Base-by-base conservation (phyloP, 208 protist species). In the Strigomonas galati region DNA sequence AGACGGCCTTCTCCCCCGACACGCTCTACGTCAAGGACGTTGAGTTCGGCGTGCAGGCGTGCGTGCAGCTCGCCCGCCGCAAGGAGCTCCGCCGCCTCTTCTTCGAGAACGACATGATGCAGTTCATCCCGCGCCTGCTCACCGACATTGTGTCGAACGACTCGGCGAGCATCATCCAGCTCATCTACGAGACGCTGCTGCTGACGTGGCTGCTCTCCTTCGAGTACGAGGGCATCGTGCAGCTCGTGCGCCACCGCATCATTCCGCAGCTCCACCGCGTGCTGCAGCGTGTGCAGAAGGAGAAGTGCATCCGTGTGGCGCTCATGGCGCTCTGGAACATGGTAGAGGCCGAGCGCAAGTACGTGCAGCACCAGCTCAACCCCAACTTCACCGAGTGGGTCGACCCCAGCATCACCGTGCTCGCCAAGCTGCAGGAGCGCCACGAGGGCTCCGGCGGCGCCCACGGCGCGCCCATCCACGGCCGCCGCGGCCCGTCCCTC, bases 251-350 rank as follows among this genome's bases (percentile, higher is more conserved):
- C 35, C 61, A 84, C 32, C 70, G 75, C 27, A 92, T 96, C 71
- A 96, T 97, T 53, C 88, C 88, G 49, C 84, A 94, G 65, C 70
- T 95, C 30, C 88, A 94, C 74, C 82, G 84, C 49, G 84, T 96
- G 19, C 72, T 97, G 37, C 86, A 95, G 65, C 76, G 87, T n/a
- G 72, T 91, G 54, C 87, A 85, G 62, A 97, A 97, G 74, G 92
- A 97, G 69, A 97, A 97, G 80, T 97, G 90, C 64, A 75, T 95
- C 56, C 88, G 92, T 1, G 82, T 96, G 57, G 80, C 90, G n/a
- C 76, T 97, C 24, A 81, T 95, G 76, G 85, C 77, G 26, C 76
- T 97, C 10, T 76, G 76, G 71, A 97, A 94, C 73, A 87, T 95
- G 76, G 85, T 80, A 2, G 69, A 88, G 37, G 82, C 84, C n/a